phyloP scores from a whole-genome alignment of 768 basidiomycete genomes.

The Termitomyces sp. region DNA sequence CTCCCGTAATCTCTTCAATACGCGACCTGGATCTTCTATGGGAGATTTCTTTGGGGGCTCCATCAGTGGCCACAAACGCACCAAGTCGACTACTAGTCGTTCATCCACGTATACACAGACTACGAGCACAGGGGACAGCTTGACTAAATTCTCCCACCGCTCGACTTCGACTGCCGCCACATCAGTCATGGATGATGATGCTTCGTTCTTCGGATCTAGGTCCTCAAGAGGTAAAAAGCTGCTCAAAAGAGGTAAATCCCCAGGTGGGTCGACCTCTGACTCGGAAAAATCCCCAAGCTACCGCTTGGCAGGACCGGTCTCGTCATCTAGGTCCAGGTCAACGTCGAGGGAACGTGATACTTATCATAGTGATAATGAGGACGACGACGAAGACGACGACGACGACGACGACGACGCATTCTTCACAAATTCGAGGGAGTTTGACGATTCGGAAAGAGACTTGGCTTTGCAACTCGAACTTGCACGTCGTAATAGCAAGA shows the following conservation, averaged over 20 bases:
- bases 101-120: constrained; percentile 74
- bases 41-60: constrained; percentile 77
- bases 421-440: constrained; percentile 32
- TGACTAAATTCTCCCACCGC: constrained; percentile 71
- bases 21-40: constrained; percentile 64
- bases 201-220: constrained; percentile 41
- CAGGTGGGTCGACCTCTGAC: constrained; percentile 41
- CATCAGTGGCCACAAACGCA: constrained; percentile 63
- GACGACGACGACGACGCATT: constrained; percentile 41
- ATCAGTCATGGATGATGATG: constrained; percentile 62
- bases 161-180: constrained; percentile 70
- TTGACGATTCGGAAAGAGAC: constrained; percentile 74
- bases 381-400: constrained; percentile 34
- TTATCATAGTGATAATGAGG: constrained; percentile 44
- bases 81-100: constrained; percentile 69
- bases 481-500: constrained; percentile 81
- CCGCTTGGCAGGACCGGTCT: constrained; percentile 30
- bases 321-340: constrained; percentile 38
- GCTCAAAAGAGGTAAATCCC: constrained; percentile 41
- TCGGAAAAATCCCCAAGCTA: constrained; percentile 43
- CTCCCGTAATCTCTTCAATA: constrained; percentile 83
- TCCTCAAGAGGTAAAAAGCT: constrained; percentile 51
- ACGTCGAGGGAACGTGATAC: constrained; percentile 39
- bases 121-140: constrained; percentile 62
- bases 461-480: constrained; percentile 76